Base-by-base conservation (phyloP, 2,329 filamentous ascomycete species). In the Colletotrichum karsti region DNA sequence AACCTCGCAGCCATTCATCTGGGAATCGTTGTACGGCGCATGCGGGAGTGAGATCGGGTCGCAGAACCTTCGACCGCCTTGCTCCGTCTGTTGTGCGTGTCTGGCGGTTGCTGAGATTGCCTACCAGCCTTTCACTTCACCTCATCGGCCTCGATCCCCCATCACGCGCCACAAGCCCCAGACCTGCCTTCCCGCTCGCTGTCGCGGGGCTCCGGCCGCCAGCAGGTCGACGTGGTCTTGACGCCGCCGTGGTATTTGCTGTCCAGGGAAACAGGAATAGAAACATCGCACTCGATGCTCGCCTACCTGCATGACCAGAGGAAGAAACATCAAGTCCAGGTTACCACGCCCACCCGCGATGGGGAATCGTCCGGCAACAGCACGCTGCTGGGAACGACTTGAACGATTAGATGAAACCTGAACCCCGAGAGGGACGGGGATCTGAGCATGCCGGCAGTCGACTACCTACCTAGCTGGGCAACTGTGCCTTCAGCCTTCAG, bases 11-110 rank as follows among this genome's bases (percentile, higher is more conserved):
- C 63, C 59, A 57, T 57, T 59, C 64, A 59, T 55, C 44, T 59
- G 65, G 53, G 60, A 53, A 58, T 54, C 39, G 37, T 64, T 65
- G 65, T 60, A 59, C 60, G 24, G 46, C 65, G 53, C 65, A 68
- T 65, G 62, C 66, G 66, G 62, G 50, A 67, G 62, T 57, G 56
- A 69, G 66, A 69, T 67, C 66, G 55, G 62, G 66, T 69, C 63
- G 66, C 66, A 67, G 66, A 68, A 59, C 46, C 60, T 56, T 55
- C 42, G 66, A 28, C 66, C 62, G 41, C 50, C 55, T 69, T 42
- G 37, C 41, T 46, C 65, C 33, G 37, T 61, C 22, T 30, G 35
- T 20, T 28, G 22, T 54, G 44, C 24, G 44, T 50, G 66, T 28
- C 62, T 37, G 63, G 66, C 66, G 66, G 66, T 39, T 69, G 62